Evolutionary conservation across 2,329 filamentous ascomycete genomes (phyloP), one percentile per base, ranked within the genome.

Genomic region (Mollisiaceae sp.): DNA sequence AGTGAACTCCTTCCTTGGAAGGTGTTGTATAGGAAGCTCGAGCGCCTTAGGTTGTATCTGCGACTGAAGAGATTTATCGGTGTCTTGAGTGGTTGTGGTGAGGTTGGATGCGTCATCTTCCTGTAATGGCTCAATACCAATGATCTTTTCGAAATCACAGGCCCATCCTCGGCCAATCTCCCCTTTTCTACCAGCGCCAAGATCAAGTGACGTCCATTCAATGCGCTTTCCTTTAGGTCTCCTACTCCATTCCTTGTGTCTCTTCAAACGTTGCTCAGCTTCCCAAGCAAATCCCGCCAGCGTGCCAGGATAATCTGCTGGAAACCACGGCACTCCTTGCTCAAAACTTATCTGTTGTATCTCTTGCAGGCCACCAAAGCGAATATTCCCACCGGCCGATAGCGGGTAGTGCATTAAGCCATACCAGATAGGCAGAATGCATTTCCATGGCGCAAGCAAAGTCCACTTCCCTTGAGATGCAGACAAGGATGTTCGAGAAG

Each of bases 401-500:
- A 96, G 82, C 0, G 92, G 92, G 66, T 89, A 93, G 74, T 93
- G 93, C 79, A 97, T 90, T 15, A 98, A 79, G 56, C 87, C 89
- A 72, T 94, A 90, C 95, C 95, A 99, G 38, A 97, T 82, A 0
- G 92, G 87, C 41, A 88, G 82, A 41, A 98, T 90, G 72, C 92
- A 97, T 75, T 92, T 93, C 93, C 94, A 97, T 0, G 95, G 95
- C 2, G 95, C 84, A 27, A 98, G 82, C 1, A 98, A 76, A 0
- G 89, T 95, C 93, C 93, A 98, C 0, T 84, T 89, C 0, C 90
- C 90, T 57, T 90, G 88, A 1, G 82, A 80, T 56, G 83, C 84
- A 12, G 77, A 78, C 1, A 76, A 72, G 12, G 79, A 76, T 11
- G 83, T 76, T 3, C 87, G 84, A 12, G 86, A 87, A 39, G 89